Evolutionary conservation across 2,329 filamentous ascomycete species (phyloP).

Genomic region (Pseudofabraea citricarpa): DNA sequence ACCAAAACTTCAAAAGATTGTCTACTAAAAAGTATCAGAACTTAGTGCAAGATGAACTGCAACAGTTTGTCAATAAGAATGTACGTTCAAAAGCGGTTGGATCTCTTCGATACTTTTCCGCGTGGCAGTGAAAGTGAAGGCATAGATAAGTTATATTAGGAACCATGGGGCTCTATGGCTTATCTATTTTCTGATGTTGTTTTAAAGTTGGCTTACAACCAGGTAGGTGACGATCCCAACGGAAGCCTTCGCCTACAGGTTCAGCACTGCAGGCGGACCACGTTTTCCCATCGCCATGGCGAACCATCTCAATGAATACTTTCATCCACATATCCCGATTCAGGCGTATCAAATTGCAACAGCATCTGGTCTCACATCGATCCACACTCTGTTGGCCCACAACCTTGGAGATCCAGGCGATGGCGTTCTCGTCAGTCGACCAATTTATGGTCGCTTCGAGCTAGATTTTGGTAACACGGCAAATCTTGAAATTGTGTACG

Average conservation of each 20-base stretch:
- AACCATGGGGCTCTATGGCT: no score
- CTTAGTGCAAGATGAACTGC: conserved; percentile 32
- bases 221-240: conserved; percentile 27
- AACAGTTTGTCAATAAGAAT: conserved; percentile 33
- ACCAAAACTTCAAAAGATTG: not conserved
- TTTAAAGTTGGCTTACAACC: no score
- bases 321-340: conserved; percentile 31
- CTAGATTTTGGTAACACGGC: conserved; percentile 42
- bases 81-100: no score
- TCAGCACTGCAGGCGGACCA: conserved; percentile 31
- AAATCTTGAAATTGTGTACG: conserved; percentile 29
- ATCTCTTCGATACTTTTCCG: no score
- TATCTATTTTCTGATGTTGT: no score
- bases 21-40: conserved; percentile 18
- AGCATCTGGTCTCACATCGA: conserved; percentile 35
- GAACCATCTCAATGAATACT: conserved; percentile 34
- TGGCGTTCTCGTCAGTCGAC: conserved; percentile 39
- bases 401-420: conserved; percentile 38
- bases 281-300: conserved; percentile 36
- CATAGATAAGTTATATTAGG: no score
- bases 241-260: conserved; percentile 35
- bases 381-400: conserved; percentile 38
- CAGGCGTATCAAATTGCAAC: conserved; percentile 32
- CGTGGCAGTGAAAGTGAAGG: no score
- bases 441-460: conserved; percentile 43